Conservation (phyloP, 179 eudicot species). For the Silene coronaria region DNA sequence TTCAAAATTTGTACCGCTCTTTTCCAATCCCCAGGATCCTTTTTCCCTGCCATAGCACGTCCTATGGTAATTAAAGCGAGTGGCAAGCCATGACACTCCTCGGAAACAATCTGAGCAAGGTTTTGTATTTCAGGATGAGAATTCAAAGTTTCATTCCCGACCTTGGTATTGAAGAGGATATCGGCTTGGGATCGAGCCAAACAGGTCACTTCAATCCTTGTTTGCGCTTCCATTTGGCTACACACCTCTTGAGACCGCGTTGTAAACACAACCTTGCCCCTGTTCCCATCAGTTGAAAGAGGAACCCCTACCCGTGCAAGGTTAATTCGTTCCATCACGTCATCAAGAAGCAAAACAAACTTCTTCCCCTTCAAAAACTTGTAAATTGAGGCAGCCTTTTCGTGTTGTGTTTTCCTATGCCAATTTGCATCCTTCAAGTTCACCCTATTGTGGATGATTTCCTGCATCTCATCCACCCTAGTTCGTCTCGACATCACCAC, state of each 20-base stretch:
- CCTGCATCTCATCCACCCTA: slow-evolving; percentile 22
- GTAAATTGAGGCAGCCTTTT: slow-evolving; percentile 16
- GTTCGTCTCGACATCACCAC: slow-evolving; percentile 25
- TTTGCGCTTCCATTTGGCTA: slow-evolving; percentile 26
- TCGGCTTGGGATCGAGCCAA: slow-evolving; percentile 10
- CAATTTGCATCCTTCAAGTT: slow-evolving; percentile 17
- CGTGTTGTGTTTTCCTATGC: slow-evolving; percentile 21
- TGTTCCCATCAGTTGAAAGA: slow-evolving; percentile 2
- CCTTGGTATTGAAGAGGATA: slow-evolving; percentile 22
- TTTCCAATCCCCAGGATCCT: slow-evolving; percentile 20
- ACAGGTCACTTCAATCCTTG: slow-evolving; percentile 22
- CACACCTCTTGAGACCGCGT: slow-evolving; percentile 28
- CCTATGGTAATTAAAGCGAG: slow-evolving; percentile 24
- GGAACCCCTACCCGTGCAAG: slow-evolving; percentile 27
- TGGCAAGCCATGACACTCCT: slow-evolving; percentile 30
- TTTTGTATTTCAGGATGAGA: slow-evolving; percentile 20
- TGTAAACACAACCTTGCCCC: slow-evolving; percentile 25
- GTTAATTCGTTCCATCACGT: slow-evolving; percentile 25
- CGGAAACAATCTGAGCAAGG: slow-evolving; percentile 17
- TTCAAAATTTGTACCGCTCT: slow-evolving; percentile 13
- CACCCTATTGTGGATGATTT: slow-evolving; percentile 16
- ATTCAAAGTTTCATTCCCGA: slow-evolving; percentile 18
- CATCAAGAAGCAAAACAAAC: slow-evolving; percentile 25
- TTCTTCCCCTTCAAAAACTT: slow-evolving; percentile 16
- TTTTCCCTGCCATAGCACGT: slow-evolving; percentile 25